These are phyloP conservation scores for Diaporthe sp. DNA, from an alignment of 2,329 filamentous ascomycete species.

Conservation along the genomic window DNA sequence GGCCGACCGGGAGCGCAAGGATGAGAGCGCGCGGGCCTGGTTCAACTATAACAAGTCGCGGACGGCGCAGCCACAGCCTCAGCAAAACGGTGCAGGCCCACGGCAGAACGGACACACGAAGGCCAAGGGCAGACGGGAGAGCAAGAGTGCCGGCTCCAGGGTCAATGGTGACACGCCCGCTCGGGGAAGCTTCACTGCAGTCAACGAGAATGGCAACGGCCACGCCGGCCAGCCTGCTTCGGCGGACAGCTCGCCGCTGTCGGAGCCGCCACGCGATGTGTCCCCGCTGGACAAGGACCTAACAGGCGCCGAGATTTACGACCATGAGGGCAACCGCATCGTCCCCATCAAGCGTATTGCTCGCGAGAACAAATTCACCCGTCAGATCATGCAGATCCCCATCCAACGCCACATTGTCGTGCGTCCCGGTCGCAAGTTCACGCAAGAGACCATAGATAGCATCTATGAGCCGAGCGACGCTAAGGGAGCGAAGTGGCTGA, in stretches of 20 bases:
- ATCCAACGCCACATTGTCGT: constrained; percentile 58
- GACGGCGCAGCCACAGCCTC: constrained; percentile 11
- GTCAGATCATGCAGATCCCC: constrained; percentile 53
- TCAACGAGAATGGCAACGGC: constrained; percentile 21
- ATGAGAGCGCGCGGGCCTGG: constrained; percentile 36
- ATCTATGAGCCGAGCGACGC: constrained; percentile 59
- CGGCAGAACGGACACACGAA: constrained; percentile 24
- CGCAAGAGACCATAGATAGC: constrained; percentile 53
- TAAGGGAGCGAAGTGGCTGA: constrained; percentile 62
- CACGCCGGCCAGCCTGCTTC: constrained; percentile 17
- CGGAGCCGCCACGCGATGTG: constrained; percentile 33
- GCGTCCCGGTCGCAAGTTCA: constrained; percentile 59
- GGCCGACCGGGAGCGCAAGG: constrained; percentile 39
- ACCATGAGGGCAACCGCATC: constrained; percentile 55
- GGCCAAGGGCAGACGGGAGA: neutral
- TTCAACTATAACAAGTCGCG: constrained; percentile 38
- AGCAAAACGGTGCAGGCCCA: constrained; percentile 26
- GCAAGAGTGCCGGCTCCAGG: neutral
- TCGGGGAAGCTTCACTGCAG: constrained; percentile 2
- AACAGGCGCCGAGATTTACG: constrained; percentile 54
- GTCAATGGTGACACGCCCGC: neutral
- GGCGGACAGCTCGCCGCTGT: constrained; percentile 34
- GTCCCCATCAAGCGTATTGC: constrained; percentile 55
- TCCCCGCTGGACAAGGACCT: constrained; percentile 20
- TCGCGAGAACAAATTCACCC: constrained; percentile 57